These are phyloP conservation scores for Diaporthe ilicicola DNA, from an alignment of 2,329 filamentous ascomycete species.

Conservation along the genomic window DNA sequence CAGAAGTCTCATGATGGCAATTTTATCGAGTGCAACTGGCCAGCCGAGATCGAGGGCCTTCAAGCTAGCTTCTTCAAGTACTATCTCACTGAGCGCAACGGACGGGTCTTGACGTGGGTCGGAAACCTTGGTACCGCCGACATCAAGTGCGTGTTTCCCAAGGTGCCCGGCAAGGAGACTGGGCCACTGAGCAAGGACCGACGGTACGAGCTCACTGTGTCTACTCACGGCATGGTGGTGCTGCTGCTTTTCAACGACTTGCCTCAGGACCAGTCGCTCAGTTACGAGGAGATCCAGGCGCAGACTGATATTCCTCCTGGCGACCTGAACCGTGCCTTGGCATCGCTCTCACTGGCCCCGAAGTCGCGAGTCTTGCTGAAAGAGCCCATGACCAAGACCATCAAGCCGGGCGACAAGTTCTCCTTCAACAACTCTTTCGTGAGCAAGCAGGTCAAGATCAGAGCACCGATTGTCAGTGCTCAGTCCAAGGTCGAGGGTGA, in stretches of 20 bases:
- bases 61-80: slow-evolving; percentile 89
- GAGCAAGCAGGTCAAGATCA: slow-evolving; percentile 86
- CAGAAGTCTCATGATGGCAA: slow-evolving; percentile 52
- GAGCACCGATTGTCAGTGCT: slow-evolving; percentile 83
- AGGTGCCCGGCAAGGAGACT: slow-evolving; percentile 74
- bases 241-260: slow-evolving; percentile 90
- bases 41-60: slow-evolving; percentile 75
- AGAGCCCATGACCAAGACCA: slow-evolving; percentile 78
- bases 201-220: slow-evolving; percentile 89
- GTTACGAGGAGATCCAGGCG: slow-evolving; percentile 82
- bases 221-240: slow-evolving; percentile 92
- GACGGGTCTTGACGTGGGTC: slow-evolving; percentile 87
- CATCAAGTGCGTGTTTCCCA: slow-evolving; percentile 80
- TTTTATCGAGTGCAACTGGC: slow-evolving; percentile 72
- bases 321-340: slow-evolving; percentile 81
- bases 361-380: slow-evolving; percentile 86
- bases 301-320: slow-evolving; percentile 78
- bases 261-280: slow-evolving; percentile 56
- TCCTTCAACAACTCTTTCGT: slow-evolving; percentile 83
- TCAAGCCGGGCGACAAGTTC: slow-evolving; percentile 82
- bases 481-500: slow-evolving; percentile 86
- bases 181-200: slow-evolving; percentile 68
- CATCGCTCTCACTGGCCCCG: slow-evolving; percentile 81
- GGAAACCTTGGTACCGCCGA: slow-evolving; percentile 80
- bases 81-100: slow-evolving; percentile 87